These are phyloP conservation scores for Barnettozyma californica DNA, from an alignment of 805 yeast species.

Conservation along the genomic window DNA sequence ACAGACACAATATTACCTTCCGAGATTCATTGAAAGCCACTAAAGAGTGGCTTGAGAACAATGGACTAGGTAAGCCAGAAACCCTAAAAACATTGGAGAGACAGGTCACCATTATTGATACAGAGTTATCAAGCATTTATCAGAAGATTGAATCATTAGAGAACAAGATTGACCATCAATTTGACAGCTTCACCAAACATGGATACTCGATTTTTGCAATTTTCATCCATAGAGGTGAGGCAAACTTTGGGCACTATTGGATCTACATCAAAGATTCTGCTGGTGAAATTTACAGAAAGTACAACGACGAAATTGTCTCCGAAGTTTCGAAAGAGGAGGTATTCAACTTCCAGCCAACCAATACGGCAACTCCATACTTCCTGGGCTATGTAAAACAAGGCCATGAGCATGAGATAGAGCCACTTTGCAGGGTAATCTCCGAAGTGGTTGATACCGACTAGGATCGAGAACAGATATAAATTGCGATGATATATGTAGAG, in stretches of 20 bases:
- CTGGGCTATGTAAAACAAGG: conserved; percentile 76
- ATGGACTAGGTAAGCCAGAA: conserved; percentile 35
- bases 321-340: conserved; percentile 67
- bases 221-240: conserved; percentile 93
- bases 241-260: conserved; percentile 97
- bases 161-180: conserved; percentile 50
- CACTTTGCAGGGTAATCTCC: conserved; percentile 45
- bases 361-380: conserved; percentile 92
- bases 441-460: neutral
- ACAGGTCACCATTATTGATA: conserved; percentile 42
- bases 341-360: conserved; percentile 56
- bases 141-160: conserved; percentile 40
- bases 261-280: conserved; percentile 79
- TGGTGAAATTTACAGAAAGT: conserved; percentile 69
- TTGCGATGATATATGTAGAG: neutral
- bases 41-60: conserved; percentile 45
- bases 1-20: conserved; percentile 45
- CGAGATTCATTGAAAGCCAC: conserved; percentile 53
- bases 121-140: conserved; percentile 39
- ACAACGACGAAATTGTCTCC: conserved; percentile 92
- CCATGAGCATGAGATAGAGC: conserved; percentile 51
- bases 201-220: conserved; percentile 87
- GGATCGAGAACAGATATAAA: neutral
- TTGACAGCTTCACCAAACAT: conserved; percentile 49
- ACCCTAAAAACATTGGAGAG: conserved; percentile 44